Conservation (phyloP, 768 basidiomycete species). For the Kwoniella shandongensis region DNA sequence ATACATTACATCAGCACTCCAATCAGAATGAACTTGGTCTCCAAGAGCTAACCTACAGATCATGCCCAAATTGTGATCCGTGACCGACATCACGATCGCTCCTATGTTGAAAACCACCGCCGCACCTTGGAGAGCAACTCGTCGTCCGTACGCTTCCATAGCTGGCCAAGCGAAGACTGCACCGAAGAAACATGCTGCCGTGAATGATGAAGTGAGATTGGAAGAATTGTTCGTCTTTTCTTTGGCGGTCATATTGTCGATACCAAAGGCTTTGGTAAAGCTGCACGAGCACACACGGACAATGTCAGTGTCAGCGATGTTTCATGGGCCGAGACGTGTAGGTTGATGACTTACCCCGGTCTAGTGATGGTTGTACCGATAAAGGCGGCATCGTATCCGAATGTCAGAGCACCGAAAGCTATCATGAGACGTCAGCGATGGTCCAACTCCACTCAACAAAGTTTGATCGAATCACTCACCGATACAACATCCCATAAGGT, state of each 20-base stretch:
- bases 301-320: not conserved
- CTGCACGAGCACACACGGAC: not conserved
- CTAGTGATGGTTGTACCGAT: slow-evolving; percentile 58
- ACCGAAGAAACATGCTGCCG: slow-evolving; percentile 56
- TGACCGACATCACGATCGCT: slow-evolving; percentile 52
- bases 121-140: slow-evolving; percentile 52
- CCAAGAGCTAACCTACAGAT: slow-evolving; percentile 53
- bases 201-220: slow-evolving; percentile 59
- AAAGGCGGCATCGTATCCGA: slow-evolving; percentile 57
- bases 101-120: slow-evolving; percentile 56
- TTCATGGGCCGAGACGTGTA: not conserved
- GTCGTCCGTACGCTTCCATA: slow-evolving; percentile 56
- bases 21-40: too few relatives aligned
- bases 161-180: slow-evolving; percentile 43
- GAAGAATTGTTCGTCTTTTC: slow-evolving; percentile 55
- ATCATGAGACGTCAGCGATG: too few relatives aligned
- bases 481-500: slow-evolving; percentile 32
- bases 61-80: slow-evolving; percentile 34
- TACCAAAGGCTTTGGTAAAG: slow-evolving; percentile 54
- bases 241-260: slow-evolving; percentile 48
- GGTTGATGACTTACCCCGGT: not conserved
- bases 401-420: slow-evolving; percentile 56
- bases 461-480: slow-evolving; percentile 5
- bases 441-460: too few relatives aligned
- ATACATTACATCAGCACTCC: not conserved